These are phyloP conservation scores for Golubevia pallescens DNA, from an alignment of 1,284 basidiomycete species.

Conservation along the genomic window DNA sequence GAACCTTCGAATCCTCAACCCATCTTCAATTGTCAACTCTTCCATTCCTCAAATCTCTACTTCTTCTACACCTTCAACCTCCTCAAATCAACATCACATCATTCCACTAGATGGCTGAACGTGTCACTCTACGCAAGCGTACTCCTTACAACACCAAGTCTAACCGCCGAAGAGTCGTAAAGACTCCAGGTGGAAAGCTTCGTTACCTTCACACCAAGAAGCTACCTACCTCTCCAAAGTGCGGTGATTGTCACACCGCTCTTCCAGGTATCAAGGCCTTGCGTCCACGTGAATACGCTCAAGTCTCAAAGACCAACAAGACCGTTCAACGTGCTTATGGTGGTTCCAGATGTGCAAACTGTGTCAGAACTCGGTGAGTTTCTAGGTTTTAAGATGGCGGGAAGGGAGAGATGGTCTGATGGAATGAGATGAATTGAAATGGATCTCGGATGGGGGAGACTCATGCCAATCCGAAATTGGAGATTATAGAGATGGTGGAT, in stretches of 20 bases:
- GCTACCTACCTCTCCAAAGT: conserved; percentile 85
- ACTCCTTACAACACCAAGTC: conserved; percentile 99
- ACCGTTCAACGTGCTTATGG: conserved; percentile 61
- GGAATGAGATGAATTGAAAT: too few species aligned
- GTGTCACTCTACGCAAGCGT: conserved; percentile 98
- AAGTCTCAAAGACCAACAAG: conserved; percentile 58
- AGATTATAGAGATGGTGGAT: too few species aligned
- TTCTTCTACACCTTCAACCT: too few species aligned
- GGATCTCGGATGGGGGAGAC: too few species aligned
- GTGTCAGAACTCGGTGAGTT: conserved; percentile 56
- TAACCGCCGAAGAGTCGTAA: conserved; percentile 90
- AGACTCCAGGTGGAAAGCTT: conserved; percentile 93
- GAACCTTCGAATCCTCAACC: too few species aligned
- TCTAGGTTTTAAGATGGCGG: not conserved
- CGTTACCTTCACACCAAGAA: conserved; percentile 91
- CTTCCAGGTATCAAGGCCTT: conserved; percentile 58
- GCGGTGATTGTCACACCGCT: conserved; percentile 67
- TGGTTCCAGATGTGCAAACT: conserved; percentile 56
- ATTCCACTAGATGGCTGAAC: conserved; percentile 99
- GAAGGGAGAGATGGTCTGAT: too few species aligned
- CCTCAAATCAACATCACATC: too few species aligned
- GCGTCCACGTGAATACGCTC: conserved; percentile 56
- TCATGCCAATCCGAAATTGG: too few species aligned
- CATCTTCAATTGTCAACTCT: too few species aligned
- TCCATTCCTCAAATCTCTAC: too few species aligned